Evolutionary conservation across 768 basidiomycete species (phyloP).

Genomic region (Neoboletus subvelutipes): DNA sequence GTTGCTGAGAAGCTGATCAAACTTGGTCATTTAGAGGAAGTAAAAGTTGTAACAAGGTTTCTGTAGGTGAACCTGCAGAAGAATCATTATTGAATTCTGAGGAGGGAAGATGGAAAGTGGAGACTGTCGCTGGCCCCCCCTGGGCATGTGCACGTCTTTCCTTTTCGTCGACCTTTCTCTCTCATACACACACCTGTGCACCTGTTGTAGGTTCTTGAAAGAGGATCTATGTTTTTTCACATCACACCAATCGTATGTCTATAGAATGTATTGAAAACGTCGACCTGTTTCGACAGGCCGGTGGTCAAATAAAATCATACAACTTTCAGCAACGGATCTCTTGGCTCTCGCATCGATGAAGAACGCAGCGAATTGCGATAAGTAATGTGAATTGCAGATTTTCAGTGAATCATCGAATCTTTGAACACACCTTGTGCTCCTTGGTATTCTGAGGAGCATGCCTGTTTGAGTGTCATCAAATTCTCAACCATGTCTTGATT

Average conservation of each 20-base stretch:
- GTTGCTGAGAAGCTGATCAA: constrained; percentile 63
- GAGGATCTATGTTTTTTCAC: neutral
- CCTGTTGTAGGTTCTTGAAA: no score
- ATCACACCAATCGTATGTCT: constrained; percentile 30
- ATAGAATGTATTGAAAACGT: constrained; percentile 9
- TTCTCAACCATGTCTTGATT: constrained; percentile 42
- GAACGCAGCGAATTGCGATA: constrained; percentile 80
- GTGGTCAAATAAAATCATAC: constrained; percentile 12
- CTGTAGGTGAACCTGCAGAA: constrained; percentile 82
- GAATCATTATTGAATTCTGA: constrained; percentile 59
- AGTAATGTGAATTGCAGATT: constrained; percentile 71
- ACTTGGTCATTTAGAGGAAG: constrained; percentile 85
- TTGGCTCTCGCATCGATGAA: constrained; percentile 81
- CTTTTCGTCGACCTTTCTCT: constrained; percentile 28
- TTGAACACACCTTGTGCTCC: constrained; percentile 79
- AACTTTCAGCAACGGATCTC: constrained; percentile 67
- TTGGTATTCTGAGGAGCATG: constrained; percentile 74
- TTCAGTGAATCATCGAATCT: constrained; percentile 72
- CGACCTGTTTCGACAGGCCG: neutral
- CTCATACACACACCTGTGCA: constrained; percentile 36
- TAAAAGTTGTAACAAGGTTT: constrained; percentile 83
- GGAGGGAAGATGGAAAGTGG: constrained; percentile 9
- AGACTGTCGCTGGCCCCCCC: no score
- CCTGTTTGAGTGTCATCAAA: constrained; percentile 74
- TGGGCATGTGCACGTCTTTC: constrained; percentile 27